A percentile compares a stretch with the other conserved stretches of the same genome.
phyloP scores from a whole-genome alignment of 306 rosid species.

The Fragaria ananassa region DNA sequence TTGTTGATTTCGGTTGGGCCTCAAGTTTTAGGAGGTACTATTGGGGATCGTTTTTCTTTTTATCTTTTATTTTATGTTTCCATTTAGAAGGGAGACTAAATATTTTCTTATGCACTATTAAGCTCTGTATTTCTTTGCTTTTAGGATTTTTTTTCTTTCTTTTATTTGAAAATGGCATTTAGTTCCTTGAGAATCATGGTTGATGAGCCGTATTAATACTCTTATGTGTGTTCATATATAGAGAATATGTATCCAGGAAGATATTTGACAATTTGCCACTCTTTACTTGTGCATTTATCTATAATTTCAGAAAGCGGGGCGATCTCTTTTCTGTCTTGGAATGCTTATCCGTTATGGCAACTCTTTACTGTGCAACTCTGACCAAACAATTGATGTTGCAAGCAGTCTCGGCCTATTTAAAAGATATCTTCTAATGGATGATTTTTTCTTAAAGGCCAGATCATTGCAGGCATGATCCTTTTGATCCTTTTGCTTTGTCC shows the following conservation, averaged over 20 bases:
- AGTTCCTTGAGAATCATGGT: neutral
- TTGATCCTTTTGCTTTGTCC: slow-evolving; percentile 9
- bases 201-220: neutral
- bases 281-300: slow-evolving; percentile 6
- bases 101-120: neutral
- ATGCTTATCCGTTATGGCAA: slow-evolving; percentile 88
- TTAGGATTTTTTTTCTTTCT: too few relatives aligned
- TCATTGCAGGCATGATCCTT: slow-evolving; percentile 69
- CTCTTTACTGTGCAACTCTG: slow-evolving; percentile 53
- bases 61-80: neutral
- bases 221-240: neutral
- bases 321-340: slow-evolving; percentile 95
- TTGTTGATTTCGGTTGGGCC: neutral
- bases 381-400: slow-evolving; percentile 43
- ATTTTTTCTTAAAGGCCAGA: slow-evolving; percentile 66
- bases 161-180: neutral
- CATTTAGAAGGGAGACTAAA: neutral
- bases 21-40: neutral
- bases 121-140: neutral
- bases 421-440: slow-evolving; percentile 66
- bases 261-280: slow-evolving; percentile 4
- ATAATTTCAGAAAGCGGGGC: slow-evolving; percentile 64
- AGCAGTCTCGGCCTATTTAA: slow-evolving; percentile 64
- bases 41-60: neutral
- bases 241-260: neutral